Base-by-base conservation (phyloP, 2,329 filamentous ascomycete genomes). In the Thielaviopsis punctulata region DNA sequence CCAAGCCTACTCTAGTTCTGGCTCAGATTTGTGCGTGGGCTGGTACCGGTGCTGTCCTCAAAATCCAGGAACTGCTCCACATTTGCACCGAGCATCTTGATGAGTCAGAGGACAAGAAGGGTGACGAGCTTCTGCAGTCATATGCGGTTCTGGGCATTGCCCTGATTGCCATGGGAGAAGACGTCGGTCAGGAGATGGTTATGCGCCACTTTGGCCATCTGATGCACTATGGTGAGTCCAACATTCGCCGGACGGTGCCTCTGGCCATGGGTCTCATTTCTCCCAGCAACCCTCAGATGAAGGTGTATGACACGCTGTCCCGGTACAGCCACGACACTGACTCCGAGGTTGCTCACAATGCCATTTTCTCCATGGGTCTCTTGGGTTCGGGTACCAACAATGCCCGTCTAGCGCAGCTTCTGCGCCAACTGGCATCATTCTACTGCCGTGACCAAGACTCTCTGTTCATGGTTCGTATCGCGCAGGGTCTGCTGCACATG, bases 231-330 rank as follows among this genome's bases (percentile, higher is more conserved):
- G 92, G 93, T 57, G 90, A 95, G 66, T 77, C 89, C 63, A 96
- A 98, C 65, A 98, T 98, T 61, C 84, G 92, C 57, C 92, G 92
- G 63, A 90, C 89, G 19, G 92, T 98, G 25, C 92, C 92, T 33
- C 75, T 98, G 52, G 92, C 92, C 23, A 93, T 98, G 87, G 93
- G 89, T 62, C 76, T 98, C 52, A 83, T 98, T 63, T 95, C 86
- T 68, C 87, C 93, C 12, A 95, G 88, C 70, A 98, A 98, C 70
- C 92, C 92, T 10, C 93, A 98, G 66, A 98, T 98, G 90, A 98
- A 96, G 75, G 86, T 98, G 47, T 98, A 98, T 71, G 92, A 98
- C 66, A 98, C 92, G 0, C 73, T 98, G 10, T 98, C 92, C 49
- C 77, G 92, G 63, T 98, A 98, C 75, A 93, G 85, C 58, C 92